These are phyloP conservation scores for Thelonectria discophora DNA, from an alignment of 2,329 filamentous ascomycete genomes.

Conservation along the genomic window DNA sequence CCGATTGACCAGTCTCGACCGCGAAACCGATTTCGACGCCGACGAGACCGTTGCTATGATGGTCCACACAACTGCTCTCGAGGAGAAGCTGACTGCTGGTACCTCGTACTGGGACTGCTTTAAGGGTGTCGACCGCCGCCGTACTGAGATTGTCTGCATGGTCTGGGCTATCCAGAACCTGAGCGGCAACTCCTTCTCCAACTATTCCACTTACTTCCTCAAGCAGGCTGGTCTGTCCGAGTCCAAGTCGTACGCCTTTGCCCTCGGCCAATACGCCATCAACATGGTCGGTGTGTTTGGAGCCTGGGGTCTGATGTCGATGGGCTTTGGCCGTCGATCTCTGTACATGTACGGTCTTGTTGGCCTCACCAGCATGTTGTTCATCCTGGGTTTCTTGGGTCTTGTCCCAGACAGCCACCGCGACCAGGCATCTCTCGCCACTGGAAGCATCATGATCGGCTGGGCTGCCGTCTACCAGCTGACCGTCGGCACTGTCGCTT, in stretches of 20 bases:
- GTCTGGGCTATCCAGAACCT: conserved; percentile 71
- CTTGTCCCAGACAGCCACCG: conserved; percentile 71
- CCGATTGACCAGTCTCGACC: conserved; percentile 69
- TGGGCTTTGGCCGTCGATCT: conserved; percentile 77
- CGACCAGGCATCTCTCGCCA: conserved; percentile 73
- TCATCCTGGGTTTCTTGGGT: conserved; percentile 85
- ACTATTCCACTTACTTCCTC: conserved; percentile 72
- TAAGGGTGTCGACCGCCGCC: conserved; percentile 77
- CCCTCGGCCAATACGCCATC: conserved; percentile 72
- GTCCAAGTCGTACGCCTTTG: conserved; percentile 64
- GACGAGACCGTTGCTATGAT: conserved; percentile 93
- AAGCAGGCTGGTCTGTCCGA: conserved; percentile 65
- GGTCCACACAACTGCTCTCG: conserved; percentile 85
- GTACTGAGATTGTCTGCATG: conserved; percentile 76
- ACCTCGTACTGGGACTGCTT: conserved; percentile 86
- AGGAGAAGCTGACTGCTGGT: conserved; percentile 77
- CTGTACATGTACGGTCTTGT: conserved; percentile 81
- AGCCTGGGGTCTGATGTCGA: conserved; percentile 81
- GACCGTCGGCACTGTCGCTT: conserved; percentile 88
- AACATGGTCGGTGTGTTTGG: conserved; percentile 85
- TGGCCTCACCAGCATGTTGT: conserved; percentile 77
- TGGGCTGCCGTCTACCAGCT: conserved; percentile 88
- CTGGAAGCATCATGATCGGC: conserved; percentile 83
- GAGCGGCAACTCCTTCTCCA: conserved; percentile 70
- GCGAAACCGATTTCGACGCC: conserved; percentile 77